These are phyloP conservation scores for Starmerella stellata DNA, from an alignment of 805 yeast species.

Conservation along the genomic window DNA sequence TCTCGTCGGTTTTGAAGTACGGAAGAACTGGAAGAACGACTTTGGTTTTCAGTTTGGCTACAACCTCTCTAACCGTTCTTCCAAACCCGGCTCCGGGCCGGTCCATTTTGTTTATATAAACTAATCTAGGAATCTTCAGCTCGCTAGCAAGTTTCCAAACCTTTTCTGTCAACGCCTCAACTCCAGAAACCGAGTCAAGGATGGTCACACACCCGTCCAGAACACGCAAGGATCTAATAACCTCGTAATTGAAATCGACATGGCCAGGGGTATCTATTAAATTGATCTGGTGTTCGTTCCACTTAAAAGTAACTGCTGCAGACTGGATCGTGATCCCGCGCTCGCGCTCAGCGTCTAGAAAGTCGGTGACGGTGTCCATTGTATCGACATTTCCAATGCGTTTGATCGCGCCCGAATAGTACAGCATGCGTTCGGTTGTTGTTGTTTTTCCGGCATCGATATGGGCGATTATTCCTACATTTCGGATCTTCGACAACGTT, in stretches of 20 bases:
- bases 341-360: constrained; percentile 69
- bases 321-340: constrained; percentile 93
- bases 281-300: constrained; percentile 64
- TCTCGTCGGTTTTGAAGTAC: constrained; percentile 36
- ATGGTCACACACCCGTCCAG: constrained; percentile 89
- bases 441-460: constrained; percentile 98
- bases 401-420: constrained; percentile 60
- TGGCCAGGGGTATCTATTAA: constrained; percentile 96
- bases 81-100: constrained; percentile 90
- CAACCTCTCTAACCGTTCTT: constrained; percentile 70
- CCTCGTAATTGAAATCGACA: constrained; percentile 93
- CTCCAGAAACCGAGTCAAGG: constrained; percentile 92
- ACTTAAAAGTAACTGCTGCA: constrained; percentile 83
- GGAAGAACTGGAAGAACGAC: constrained; percentile 68
- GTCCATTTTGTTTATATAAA: constrained; percentile 89
- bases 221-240: constrained; percentile 70
- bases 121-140: constrained; percentile 51
- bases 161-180: constrained; percentile 93
- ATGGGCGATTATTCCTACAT: constrained; percentile 95
- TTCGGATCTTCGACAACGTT: constrained; percentile 32
- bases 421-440: constrained; percentile 91
- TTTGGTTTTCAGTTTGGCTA: constrained; percentile 52
- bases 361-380: constrained; percentile 94
- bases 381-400: constrained; percentile 83
- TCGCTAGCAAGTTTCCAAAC: constrained; percentile 79